Base-by-base conservation (phyloP, 164 flowering plant species). In the Vitis rupestris region DNA sequence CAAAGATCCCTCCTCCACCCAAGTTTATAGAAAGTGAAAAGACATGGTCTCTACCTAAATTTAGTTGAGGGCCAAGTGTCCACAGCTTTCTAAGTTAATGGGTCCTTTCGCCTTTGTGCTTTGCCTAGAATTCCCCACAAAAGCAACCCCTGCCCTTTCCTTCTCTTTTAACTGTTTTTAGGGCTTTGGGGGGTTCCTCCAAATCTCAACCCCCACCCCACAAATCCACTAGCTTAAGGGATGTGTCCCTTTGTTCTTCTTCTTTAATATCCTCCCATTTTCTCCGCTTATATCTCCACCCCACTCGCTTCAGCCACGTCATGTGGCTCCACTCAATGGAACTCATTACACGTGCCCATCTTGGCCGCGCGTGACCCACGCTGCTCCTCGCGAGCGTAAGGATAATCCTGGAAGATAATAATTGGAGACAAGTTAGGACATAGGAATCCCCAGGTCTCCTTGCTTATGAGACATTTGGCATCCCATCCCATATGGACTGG, bases 391-490 rank as follows among this genome's bases (percentile, higher is more conserved):
- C 7, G 44, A 37, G 7, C 44, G 44, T 37, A 37, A 3, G 27
- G 27, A 23, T 23, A 23, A 23, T 23, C 27, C 27, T 23, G n/a
- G 50, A 8, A n/a, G 58, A 53, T 37, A 15, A 63, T 56, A 58
- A 74, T 50, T 37, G 78, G 70, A 53, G 78, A 78, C 81, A 78
- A 48, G 69, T 65, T 48, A 12, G 56, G 75, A 71, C 76, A 71
- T 54, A 59, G 50, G 73, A 78, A 75, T 78, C 74, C 19, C 63
- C 55, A 56, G 29, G 16, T 56, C 63, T 31, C 16, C 50, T 70
- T 63, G 68, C n/a, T 64, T 19, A 64, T 49, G 51, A 68, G 73
- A 78, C 78, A 78, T 72, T 74, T 68, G 75, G 75, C 78, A 78
- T 74, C 72, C 70, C 74, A 74, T 70, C 77, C 72, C 66, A 70